Evolutionary conservation across 805 yeast genomes (phyloP), one percentile per base, ranked within the genome.

Genomic region (Scheffersomyces spartinae): DNA sequence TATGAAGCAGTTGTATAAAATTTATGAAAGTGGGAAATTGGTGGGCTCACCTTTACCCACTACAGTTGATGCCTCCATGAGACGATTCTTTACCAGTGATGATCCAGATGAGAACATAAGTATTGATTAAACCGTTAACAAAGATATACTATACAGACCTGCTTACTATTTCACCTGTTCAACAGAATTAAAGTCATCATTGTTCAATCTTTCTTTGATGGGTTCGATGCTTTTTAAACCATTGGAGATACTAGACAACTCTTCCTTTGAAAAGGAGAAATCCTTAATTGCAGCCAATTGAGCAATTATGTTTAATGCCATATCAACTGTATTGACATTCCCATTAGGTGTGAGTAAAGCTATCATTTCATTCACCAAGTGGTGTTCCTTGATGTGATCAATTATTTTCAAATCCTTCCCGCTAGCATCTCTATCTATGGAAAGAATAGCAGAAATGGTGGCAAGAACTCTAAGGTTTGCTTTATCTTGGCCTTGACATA

Each of bases 371-470:
- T 31, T 34, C 4, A 58, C 45, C 16, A 68, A 37, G 7, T 47
- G 30, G 23, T 47, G 49, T 9, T 51, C 34, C 17, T 49, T 53
- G 15, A 79, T 46, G 20, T 63, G 53, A 4, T 43, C 34, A 16
- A 49, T 42, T 20, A 60, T 57, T 8, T 61, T 63, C 7, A 51
- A 45, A 20, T 59, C 52, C 10, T 62, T 42, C 3, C 68, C 72
- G 2, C 72, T 64, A 7, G 80, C n/a, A n/a, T n/a, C n/a, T n/a
- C n/a, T n/a, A n/a, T n/a, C n/a, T n/a, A n/a, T n/a, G n/a, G n/a
- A n/a, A n/a, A n/a, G n/a, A n/a, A n/a, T n/a, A n/a, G 66, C 18
- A 78, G 44, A 9, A 75, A 49, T 1, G 85, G 70, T n/a, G 74
- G 62, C 3, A 75, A 36, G 26, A 75, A 41, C 7, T 81, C 73